Evolutionary conservation across 2,329 filamentous ascomycete genomes (phyloP).

Genomic region (Arthroderma sp.): DNA sequence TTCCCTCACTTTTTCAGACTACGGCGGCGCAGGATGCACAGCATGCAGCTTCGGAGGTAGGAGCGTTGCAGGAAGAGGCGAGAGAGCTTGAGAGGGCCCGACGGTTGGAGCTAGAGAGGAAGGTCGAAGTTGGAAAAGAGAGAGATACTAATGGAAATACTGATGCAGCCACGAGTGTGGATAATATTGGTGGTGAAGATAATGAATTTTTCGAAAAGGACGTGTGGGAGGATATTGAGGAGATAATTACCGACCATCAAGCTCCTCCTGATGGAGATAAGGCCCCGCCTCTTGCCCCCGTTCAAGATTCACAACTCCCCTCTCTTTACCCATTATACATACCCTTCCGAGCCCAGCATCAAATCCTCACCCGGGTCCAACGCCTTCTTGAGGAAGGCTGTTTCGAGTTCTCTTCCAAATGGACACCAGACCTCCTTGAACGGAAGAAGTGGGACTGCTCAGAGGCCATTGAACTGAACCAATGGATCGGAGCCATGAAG

Average conservation of each 20-base stretch:
- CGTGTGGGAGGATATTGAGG: no score
- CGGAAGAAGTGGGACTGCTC: conserved; percentile 21
- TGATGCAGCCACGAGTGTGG: no score
- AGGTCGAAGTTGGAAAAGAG: no score
- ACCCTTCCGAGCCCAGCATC: conserved; percentile 25
- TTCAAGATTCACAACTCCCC: no score
- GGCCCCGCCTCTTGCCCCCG: no score
- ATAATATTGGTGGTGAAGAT: no score
- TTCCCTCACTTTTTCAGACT: neutral
- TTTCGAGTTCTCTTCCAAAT: conserved; percentile 26
- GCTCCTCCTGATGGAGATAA: no score
- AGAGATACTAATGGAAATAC: no score
- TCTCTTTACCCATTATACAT: conserved; percentile 9
- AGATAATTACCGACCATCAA: no score
- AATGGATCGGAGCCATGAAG: conserved; percentile 19
- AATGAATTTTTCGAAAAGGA: no score
- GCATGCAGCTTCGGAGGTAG: neutral
- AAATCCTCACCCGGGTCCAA: conserved; percentile 25
- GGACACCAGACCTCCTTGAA: conserved; percentile 19
- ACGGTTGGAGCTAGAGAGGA: no score
- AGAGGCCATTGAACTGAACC: conserved; percentile 25
- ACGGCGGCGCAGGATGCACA: neutral
- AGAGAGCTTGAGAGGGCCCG: no score
- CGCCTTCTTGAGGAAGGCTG: conserved; percentile 27
- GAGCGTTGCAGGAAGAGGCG: neutral